These are phyloP conservation scores for Evernia prunastri DNA, from an alignment of 495 filamentous ascomycete species.

Conservation along the genomic window DNA sequence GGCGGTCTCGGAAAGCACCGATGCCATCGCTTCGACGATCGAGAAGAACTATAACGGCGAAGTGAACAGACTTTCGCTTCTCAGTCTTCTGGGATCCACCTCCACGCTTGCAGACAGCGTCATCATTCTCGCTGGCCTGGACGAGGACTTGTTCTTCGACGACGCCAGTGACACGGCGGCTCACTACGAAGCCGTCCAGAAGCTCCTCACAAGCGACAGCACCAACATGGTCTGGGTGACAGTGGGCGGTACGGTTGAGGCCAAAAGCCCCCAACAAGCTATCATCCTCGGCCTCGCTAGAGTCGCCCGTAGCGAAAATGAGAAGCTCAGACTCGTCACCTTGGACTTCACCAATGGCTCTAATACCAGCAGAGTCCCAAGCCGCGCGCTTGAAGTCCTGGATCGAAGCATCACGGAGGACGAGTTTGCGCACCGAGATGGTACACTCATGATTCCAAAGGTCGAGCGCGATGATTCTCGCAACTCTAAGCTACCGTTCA, in stretches of 20 bases:
- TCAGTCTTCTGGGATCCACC: slow-evolving; percentile 8
- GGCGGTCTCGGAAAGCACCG: slow-evolving; percentile 15
- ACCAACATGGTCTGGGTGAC: slow-evolving; percentile 22
- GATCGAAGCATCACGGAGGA: slow-evolving; percentile 17
- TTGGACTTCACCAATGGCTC: slow-evolving; percentile 13
- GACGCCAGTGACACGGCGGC: slow-evolving; percentile 7
- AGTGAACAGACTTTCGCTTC: slow-evolving; percentile 1
- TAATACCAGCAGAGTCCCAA: slow-evolving; percentile 5
- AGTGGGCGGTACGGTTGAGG: slow-evolving; percentile 22
- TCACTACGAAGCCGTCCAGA: slow-evolving; percentile 20
- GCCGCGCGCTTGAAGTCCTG: slow-evolving; percentile 10
- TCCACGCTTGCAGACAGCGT: slow-evolving; percentile 18
- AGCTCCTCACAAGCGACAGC: slow-evolving; percentile 14
- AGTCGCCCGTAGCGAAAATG: slow-evolving; percentile 18
- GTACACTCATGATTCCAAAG: slow-evolving; percentile 19
- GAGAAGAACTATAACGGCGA: slow-evolving; percentile 8
- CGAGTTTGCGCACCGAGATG: slow-evolving; percentile 22
- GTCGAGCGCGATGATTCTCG: slow-evolving; percentile 19
- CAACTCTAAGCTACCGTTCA: slow-evolving; percentile 19
- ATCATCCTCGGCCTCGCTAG: slow-evolving; percentile 16
- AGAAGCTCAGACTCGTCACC: slow-evolving; percentile 16
- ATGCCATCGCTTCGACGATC: slow-evolving; percentile 15
- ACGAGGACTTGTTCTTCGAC: slow-evolving; percentile 22
- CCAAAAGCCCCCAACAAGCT: slow-evolving; percentile 21
- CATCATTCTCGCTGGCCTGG: slow-evolving; percentile 23